Evolutionary conservation across 139 green algal species (phyloP), one percentile per base, ranked within the genome.

Genomic region (Chlamydomonas sp.): DNA sequence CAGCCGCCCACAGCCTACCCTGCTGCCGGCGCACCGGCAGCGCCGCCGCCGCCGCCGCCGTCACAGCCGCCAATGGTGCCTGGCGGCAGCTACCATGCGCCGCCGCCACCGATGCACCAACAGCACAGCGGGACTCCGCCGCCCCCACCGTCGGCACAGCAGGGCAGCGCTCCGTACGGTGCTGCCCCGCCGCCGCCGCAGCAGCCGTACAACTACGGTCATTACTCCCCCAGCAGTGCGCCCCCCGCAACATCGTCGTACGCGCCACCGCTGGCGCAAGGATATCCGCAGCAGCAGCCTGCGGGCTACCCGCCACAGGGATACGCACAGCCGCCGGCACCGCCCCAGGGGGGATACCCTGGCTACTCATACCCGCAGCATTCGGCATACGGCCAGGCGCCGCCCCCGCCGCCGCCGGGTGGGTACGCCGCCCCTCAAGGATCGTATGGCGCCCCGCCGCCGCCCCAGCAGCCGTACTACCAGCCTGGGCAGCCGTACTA

Each of bases 401-500:
- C 61, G 2, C 75, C 83, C 6, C 83, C 83, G n/a, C 83, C 84
- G 63, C 84, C 62, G 8, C 81, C 81, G 59, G 69, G 59, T 49
- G 4, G 9, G 0, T 81, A 77, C 18, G 75, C 14, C 17, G 57
- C 80, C 9, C 63, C 79, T 10, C 49, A 49, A 49, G 31, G 59
- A 16, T 74, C 73, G 60, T 86, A 86, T 69, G 81, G 81, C 59
- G 81, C 81, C 2, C 68, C 81, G 6, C 80, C 67, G n/a, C 69
- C 69, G 14, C 69, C 72, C 58, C 64, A 67, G 31, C 80, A 68
- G 18, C 80, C 68, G n/a, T 86, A 86, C 61, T 86, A 86, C 80
- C 80, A 85, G 80, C 64, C 66, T 4, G 80, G 80, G 7, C 81
- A 86, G 67, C 80, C 67, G 67, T 86, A 86, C 71, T 86, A 86